Evolutionary conservation across 345 rosid genomes (phyloP), one percentile per base, ranked within the genome.

Genomic region (Eucalyptus marginata): DNA sequence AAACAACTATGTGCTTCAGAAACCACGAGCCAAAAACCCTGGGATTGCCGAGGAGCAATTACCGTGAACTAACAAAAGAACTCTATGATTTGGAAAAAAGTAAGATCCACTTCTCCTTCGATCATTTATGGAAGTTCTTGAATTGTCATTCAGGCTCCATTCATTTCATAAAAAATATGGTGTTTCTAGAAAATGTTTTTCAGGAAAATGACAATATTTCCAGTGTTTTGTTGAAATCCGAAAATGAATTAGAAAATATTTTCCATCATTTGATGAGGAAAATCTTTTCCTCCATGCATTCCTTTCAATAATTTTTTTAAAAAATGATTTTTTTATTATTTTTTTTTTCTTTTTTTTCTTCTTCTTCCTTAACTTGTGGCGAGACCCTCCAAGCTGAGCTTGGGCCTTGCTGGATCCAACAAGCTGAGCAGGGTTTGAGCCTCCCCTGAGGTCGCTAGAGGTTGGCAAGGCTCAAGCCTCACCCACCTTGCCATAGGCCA

Each of bases 211-310:
- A 52, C 4, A 51, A 51, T 50, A 0, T 52, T 52, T 52, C 0
- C 0, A 18, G 4, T 52, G 4, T 0, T 52, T 3, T 0, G 0
- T 6, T 0, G 1, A 52, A 52, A 20, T 52, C 1, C 18, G 10
- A 52, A 52, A 52, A 52, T 52, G 10, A 20, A 52, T 20, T 52
- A 7, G 25, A 52, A 20, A 52, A 52, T 52, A 52, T 52, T 52
- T 52, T 52, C 24, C 0, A 2, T 3, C 2, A 18, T 20, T 52
- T 8, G 5, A 3, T 52, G 10, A 7, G 25, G 4, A 52, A 52
- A 20, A 20, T 52, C 0, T 20, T 52, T 52, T 52, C 58, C 58
- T 20, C 58, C 0, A 52, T 52, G 10, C 56, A 52, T 3, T 52
- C 56, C 10, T 20, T 52, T 52, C 10, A 1, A 52, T 52, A 17